Conservation (phyloP, 495 filamentous ascomycete genomes). For the Chaetomium fimeti region DNA sequence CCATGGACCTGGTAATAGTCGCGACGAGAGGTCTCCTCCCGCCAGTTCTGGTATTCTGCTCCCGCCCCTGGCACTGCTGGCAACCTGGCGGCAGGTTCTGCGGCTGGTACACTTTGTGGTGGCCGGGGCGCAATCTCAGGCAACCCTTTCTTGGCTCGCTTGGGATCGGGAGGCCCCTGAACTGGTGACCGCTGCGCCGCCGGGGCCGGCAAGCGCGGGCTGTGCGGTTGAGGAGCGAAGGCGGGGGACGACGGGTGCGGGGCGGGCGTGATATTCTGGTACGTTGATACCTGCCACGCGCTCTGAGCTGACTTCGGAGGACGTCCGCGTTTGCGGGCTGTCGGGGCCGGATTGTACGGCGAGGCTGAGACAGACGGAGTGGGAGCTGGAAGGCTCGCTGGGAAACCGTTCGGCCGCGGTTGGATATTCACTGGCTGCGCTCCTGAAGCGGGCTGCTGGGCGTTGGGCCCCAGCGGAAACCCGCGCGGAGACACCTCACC, state of each 20-base stretch:
- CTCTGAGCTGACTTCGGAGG: slow-evolving; percentile 33
- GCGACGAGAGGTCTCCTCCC: slow-evolving; percentile 16
- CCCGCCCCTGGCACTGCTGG: slow-evolving; percentile 10
- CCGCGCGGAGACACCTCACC: slow-evolving; percentile 26
- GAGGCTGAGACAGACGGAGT: slow-evolving; percentile 31
- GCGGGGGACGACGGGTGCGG: slow-evolving; percentile 16
- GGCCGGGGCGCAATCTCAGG: slow-evolving; percentile 26
- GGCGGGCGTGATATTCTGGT: slow-evolving; percentile 39
- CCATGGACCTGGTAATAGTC: slow-evolving; percentile 12
- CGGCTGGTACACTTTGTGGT: neutral
- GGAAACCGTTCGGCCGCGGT: slow-evolving; percentile 43
- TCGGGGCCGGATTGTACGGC: slow-evolving; percentile 27
- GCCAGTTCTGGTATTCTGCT: slow-evolving; percentile 19
- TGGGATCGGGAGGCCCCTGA: slow-evolving; percentile 3
- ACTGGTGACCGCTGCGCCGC: neutral
- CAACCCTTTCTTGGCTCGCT: slow-evolving; percentile 14
- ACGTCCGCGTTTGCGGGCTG: slow-evolving; percentile 32
- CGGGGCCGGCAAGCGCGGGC: slow-evolving; percentile 18
- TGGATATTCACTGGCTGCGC: slow-evolving; percentile 31
- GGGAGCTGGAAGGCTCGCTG: slow-evolving; percentile 27
- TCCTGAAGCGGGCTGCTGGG: slow-evolving; percentile 32
- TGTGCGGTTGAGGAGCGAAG: slow-evolving; percentile 27
- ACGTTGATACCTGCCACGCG: slow-evolving; percentile 36
- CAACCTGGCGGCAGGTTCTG: neutral
- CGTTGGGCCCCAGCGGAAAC: slow-evolving; percentile 29